Evolutionary conservation across 352 stramenopile genomes (phyloP).

Genomic region (Pythium sukuiense): DNA sequence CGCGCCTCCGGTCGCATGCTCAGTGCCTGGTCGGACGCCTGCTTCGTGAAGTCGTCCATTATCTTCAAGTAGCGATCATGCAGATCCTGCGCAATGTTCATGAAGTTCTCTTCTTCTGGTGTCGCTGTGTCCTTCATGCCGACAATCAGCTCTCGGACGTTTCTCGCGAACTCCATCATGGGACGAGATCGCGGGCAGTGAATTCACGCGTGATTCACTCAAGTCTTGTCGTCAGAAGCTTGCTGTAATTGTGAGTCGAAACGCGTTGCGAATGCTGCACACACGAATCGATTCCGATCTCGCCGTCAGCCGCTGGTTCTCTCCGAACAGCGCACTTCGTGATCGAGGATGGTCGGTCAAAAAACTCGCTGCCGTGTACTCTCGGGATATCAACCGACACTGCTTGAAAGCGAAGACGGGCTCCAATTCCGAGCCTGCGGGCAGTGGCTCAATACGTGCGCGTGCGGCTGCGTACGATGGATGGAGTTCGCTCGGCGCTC

Average conservation of each 20-base stretch:
- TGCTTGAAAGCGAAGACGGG: not conserved
- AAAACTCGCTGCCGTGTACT: not conserved
- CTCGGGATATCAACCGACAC: not conserved
- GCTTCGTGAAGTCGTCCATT: slow-evolving; percentile 63
- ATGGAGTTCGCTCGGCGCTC: not conserved
- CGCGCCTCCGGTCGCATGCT: slow-evolving; percentile 76
- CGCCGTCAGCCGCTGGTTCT: not conserved
- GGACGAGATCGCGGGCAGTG: not conserved
- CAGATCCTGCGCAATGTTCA: slow-evolving; percentile 60
- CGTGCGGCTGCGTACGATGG: not conserved
- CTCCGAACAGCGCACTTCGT: not conserved
- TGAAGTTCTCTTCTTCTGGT: slow-evolving; percentile 66
- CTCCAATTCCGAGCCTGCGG: not conserved
- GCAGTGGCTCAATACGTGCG: not conserved
- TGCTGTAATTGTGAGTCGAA: not conserved
- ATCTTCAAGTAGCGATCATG: slow-evolving; percentile 70
- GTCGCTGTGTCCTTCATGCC: slow-evolving; percentile 75
- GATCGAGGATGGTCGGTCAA: not conserved
- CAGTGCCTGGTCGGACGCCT: slow-evolving; percentile 57
- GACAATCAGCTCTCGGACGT: slow-evolving; percentile 79
- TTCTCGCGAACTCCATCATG: slow-evolving; percentile 80
- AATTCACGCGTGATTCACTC: too few relatives aligned
- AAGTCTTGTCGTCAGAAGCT: too few relatives aligned
- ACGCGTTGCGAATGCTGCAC: not conserved
- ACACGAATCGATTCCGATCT: slow-evolving; percentile 2